Conservation (phyloP, 768 basidiomycete genomes). For the Hypholoma sublateritium region DNA sequence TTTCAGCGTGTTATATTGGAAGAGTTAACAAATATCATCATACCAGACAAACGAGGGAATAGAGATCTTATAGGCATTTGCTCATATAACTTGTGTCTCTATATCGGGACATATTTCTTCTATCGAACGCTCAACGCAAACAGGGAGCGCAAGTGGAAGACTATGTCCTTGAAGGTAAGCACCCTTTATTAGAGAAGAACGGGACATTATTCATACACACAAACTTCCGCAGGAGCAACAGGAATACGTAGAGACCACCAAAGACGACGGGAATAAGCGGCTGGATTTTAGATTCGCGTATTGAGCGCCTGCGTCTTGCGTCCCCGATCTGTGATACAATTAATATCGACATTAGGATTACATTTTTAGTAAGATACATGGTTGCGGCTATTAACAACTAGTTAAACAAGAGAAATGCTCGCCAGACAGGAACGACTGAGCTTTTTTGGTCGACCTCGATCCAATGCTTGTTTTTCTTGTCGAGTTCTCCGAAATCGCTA, state of each 20-base stretch:
- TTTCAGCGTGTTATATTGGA: background rate
- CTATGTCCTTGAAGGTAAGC: conserved; percentile 45
- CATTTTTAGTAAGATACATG: background rate
- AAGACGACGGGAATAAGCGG: conserved; percentile 57
- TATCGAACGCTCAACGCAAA: conserved; percentile 51
- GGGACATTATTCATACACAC: background rate
- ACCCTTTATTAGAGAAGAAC: background rate
- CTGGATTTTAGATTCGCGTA: conserved; percentile 67
- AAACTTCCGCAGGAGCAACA: conserved; percentile 42
- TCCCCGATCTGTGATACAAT: background rate
- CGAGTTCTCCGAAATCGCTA: conserved; percentile 40
- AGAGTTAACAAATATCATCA: background rate
- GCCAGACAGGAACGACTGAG: conserved; percentile 54
- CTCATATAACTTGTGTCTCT: conserved; percentile 52
- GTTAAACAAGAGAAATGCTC: conserved; percentile 54
- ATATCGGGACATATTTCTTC: conserved; percentile 51
- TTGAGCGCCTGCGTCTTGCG: conserved; percentile 21
- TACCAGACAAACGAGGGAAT: conserved; percentile 59
- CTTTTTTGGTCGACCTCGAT: conserved; percentile 67
- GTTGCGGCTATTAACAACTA: background rate
- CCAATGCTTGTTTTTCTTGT: conserved; percentile 51
- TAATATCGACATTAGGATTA: background rate
- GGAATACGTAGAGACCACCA: conserved; percentile 60
- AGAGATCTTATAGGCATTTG: conserved; percentile 53
- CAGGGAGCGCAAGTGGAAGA: conserved; percentile 51